phyloP scores from a whole-genome alignment of 345 rosid species.

The Barbarea vulgaris region DNA sequence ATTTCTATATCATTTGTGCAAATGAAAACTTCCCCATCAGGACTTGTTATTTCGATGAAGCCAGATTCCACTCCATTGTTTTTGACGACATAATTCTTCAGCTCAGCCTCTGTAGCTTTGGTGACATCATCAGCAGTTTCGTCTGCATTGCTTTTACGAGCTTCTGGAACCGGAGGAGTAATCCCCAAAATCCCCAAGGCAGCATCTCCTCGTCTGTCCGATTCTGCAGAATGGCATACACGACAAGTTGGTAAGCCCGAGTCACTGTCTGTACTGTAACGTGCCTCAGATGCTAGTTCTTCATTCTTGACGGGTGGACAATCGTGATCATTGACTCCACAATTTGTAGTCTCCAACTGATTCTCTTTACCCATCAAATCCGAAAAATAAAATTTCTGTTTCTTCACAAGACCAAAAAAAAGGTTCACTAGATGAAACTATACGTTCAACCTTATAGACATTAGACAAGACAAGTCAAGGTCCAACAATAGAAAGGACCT shows the following conservation, averaged over 20 bases:
- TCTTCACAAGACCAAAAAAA: slow-evolving; percentile 30
- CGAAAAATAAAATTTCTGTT: slow-evolving; percentile 16
- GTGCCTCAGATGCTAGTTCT: slow-evolving; percentile 46
- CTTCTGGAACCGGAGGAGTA: slow-evolving; percentile 51
- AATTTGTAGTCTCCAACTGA: slow-evolving; percentile 44
- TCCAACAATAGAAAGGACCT: slow-evolving; percentile 28
- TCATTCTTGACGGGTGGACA: slow-evolving; percentile 47
- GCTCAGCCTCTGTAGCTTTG: slow-evolving; percentile 30
- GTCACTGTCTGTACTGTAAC: slow-evolving; percentile 71
- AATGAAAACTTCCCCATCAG: slow-evolving; percentile 79
- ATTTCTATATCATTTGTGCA: slow-evolving; percentile 72
- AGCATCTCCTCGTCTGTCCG: slow-evolving; percentile 82
- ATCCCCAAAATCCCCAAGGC: slow-evolving; percentile 81
- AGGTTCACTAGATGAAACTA: slow-evolving; percentile 15
- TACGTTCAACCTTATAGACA: slow-evolving; percentile 19
- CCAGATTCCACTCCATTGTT: slow-evolving; percentile 49
- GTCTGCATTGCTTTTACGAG: slow-evolving; percentile 46
- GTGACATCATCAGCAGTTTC: slow-evolving; percentile 44
- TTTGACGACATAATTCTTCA: slow-evolving; percentile 41
- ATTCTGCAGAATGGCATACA: slow-evolving; percentile 93
- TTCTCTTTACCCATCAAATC: slow-evolving; percentile 70
- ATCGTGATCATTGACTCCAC: slow-evolving; percentile 49
- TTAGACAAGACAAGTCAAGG: slow-evolving; percentile 30
- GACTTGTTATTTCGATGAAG: slow-evolving; percentile 65
- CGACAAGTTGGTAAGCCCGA: slow-evolving; percentile 73